Base-by-base conservation (phyloP, 208 protist genomes). In the Trypanosoma mega region DNA sequence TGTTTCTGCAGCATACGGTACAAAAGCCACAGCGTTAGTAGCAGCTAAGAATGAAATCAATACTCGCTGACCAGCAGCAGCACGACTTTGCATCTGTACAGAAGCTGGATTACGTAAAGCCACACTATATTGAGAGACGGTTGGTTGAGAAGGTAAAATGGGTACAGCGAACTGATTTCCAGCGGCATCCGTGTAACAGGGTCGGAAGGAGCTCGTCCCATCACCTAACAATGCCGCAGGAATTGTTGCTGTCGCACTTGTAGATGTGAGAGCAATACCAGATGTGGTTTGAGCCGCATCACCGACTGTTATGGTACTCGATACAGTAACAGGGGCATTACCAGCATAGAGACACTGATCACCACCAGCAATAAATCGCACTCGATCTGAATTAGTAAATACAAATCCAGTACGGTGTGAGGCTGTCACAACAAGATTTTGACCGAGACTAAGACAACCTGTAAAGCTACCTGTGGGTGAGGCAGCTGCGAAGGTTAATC, bases 161-260 rank as follows among this genome's bases (percentile, higher is more conserved):
- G 89, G 85, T 11, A 96, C 76, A 14, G 84, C 81, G 58, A 88
- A 96, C 59, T 91, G 66, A 47, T 88, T 91, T 39, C 85, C 85
- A 5, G 54, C 78, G 43, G 72, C 68, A 71, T 96, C 86, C 33
- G 63, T 76, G 76, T 93, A 96, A 66, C 89, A 96, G 63, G 93
- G 66, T 11, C 80, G 78, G 14, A 96, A 54, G 1, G 72, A 37
- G 8, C 3, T 82, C 3, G 78, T 92, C 45, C 74, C 77, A 12
- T 45, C 53, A 30, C 78, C 74, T n/a, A 93, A 63, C 11, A 96
- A 56, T 11, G 75, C 68, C 21, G 74, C 71, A 21, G 85, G 68
- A 23, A 96, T 44, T 1, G 29, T 26, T 53, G 75, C 78, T 12
- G 36, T 64, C 11, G 39, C 27, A 18, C 45, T 37, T 11, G 54